These are phyloP conservation scores for Rhododendron simsii DNA, from an alignment of 148 eudicot genomes.

Conservation along the genomic window DNA sequence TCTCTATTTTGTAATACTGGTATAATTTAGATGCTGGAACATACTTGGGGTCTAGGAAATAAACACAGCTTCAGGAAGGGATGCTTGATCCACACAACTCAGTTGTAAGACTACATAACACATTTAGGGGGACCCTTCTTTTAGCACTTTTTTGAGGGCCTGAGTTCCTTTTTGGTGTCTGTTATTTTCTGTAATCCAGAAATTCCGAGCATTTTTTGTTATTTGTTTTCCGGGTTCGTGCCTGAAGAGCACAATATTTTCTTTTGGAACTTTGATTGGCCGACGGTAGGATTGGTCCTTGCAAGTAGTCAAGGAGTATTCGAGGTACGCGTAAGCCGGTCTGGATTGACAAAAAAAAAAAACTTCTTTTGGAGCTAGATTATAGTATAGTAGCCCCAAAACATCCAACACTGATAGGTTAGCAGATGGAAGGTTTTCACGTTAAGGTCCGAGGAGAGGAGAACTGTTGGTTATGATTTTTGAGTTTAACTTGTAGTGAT, in stretches of 20 bases:
- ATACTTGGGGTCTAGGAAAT: not conserved
- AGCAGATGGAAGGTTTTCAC: not conserved
- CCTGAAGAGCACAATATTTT: not conserved
- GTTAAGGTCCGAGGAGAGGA: not conserved
- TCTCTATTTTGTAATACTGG: not conserved
- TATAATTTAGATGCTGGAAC: not conserved
- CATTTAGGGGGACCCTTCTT: not conserved
- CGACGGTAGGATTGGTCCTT: not conserved
- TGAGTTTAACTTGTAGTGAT: not conserved
- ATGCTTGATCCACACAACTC: not conserved
- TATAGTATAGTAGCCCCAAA: not conserved
- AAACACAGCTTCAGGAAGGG: not conserved
- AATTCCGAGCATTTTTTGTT: not conserved
- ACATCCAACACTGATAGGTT: not conserved
- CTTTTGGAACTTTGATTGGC: not conserved
- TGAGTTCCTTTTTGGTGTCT: not conserved
- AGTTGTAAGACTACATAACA: not conserved
- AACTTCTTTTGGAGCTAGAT: not conserved
- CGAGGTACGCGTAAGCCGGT: not conserved
- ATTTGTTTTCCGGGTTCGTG: not conserved
- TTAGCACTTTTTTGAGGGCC: not conserved
- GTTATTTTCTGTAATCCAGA: not conserved
- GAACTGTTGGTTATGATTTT: not conserved
- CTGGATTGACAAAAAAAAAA: not conserved
- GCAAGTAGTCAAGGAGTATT: not conserved